Evolutionary conservation across 352 stramenopile species (phyloP), one percentile per base, ranked within the genome.

Genomic region (Pythium brassicae): DNA sequence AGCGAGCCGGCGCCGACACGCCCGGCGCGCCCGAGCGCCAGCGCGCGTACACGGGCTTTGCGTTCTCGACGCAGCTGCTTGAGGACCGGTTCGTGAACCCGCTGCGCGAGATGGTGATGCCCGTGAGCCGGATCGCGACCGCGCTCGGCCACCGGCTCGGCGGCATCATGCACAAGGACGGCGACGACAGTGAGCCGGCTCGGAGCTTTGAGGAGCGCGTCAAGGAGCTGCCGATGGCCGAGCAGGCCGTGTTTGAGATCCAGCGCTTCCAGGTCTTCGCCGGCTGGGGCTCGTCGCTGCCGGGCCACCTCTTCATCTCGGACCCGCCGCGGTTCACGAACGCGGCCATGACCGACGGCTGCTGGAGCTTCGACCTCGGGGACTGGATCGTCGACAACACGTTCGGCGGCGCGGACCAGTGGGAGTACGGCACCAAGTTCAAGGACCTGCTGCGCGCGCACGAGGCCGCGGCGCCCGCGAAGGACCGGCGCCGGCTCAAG

Each of bases 351-450:
- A 83, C 71, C 10, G 78, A 91, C 43, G 82, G 80, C 34, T 59
- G 74, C 10, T 69, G 64, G 26, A 64, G 61, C 20, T 85, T 92
- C 44, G 71, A 89, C 55, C 59, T 91, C 25, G 69, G 69, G n/a
- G 74, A 87, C 25, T 94, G 79, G 78, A 83, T 89, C 27, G 70
- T 94, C 12, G 84, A 94, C 64, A 87, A 78, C 26, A 59, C 69
- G 9, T 86, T 89, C 23, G 84, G 82, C n/a, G 69, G 71, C 34
- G 64, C 65, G 12, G 82, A 91, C 68, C 78, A 92, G 54, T 94
- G 84, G 84, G 76, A 94, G 40, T 92, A 94, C 68, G 82, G 76
- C 7, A 92, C 82, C 22, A 88, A 83, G 61, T 92, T 94, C 58
- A 87, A 90, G 61, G 84, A 94, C 57, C 92, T 89, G 22, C 49